A percentile compares a stretch with the other conserved stretches of the same genome.
Evolutionary conservation across 1,284 basidiomycete species (phyloP).

Genomic region (Chiua sp.): DNA sequence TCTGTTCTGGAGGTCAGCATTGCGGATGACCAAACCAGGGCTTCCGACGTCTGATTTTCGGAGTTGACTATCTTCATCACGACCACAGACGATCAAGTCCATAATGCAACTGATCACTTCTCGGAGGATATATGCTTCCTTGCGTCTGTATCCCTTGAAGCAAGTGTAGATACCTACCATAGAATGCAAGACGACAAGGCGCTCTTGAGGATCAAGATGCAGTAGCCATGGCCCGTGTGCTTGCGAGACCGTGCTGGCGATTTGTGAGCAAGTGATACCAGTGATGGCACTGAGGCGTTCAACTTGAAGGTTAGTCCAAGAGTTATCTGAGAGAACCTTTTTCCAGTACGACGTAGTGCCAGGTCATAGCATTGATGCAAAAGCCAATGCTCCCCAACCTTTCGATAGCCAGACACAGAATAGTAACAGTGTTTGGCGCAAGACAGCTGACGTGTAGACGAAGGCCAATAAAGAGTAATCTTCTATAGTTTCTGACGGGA

Average conservation of each 20-base stretch:
- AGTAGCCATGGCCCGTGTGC: slow-evolving; percentile 87
- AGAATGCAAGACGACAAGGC: slow-evolving; percentile 71
- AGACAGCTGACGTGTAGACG: slow-evolving; percentile 67
- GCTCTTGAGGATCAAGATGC: slow-evolving; percentile 77
- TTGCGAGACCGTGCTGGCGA: slow-evolving; percentile 67
- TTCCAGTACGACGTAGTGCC: slow-evolving; percentile 61
- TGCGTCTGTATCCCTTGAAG: slow-evolving; percentile 81
- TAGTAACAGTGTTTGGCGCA: slow-evolving; percentile 72
- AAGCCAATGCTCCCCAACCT: slow-evolving; percentile 85
- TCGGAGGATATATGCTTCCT: slow-evolving; percentile 85
- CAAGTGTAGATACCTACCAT: slow-evolving; percentile 78
- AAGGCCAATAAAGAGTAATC: slow-evolving; percentile 66
- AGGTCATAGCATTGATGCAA: slow-evolving; percentile 75
- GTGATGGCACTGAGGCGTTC: slow-evolving; percentile 71
- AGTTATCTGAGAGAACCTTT: slow-evolving; percentile 46
- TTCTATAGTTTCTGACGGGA: slow-evolving; percentile 59
- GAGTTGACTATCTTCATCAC: slow-evolving; percentile 62
- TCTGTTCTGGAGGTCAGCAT: slow-evolving; percentile 19
- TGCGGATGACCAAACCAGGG: slow-evolving; percentile 50
- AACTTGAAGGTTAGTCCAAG: slow-evolving; percentile 53
- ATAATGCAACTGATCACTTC: slow-evolving; percentile 83
- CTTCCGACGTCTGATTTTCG: slow-evolving; percentile 47
- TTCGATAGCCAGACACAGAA: slow-evolving; percentile 85
- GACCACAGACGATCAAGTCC: slow-evolving; percentile 79
- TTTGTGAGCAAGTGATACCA: slow-evolving; percentile 69